Evolutionary conservation across 2,329 filamentous ascomycete species (phyloP), one percentile per base, ranked within the genome.

Genomic region (Cadophora sp.): DNA sequence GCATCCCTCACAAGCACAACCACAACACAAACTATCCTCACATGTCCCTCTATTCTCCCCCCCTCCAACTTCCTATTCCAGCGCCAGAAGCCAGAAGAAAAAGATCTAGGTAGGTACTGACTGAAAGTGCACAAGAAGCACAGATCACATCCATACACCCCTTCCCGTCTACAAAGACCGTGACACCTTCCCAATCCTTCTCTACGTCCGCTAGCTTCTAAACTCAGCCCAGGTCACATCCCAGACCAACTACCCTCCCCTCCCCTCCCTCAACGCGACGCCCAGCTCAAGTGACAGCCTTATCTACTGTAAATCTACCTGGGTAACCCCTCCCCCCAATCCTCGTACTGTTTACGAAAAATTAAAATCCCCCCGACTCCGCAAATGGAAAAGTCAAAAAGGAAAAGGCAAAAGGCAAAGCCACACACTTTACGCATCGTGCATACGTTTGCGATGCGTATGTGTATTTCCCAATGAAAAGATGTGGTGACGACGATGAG

Each of bases 141-240:
- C 18, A 20, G 18, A 48, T 48, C 6, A 20, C 14, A n/a, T 47
- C 43, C n/a, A 14, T 16, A 20, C n/a, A 16, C 9, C 24, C 4
- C 24, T 13, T 58, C 51, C 18, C 18, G 7, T 20, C 51, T 39
- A 13, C 8, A 27, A 24, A 4, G 11, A 58, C 36, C 8, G 53
- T 39, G 13, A 22, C 20, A 58, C 53, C 53, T 58, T 58, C 53
- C 53, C 33, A 43, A 56, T 58, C n/a, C 33, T n/a, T 24, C 16
- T 14, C 30, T 6, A 20, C 43, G n/a, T 58, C 53, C 45, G 45
- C 20, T 4, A 3, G 27, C 9, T 13, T 0, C 45, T 48, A n/a
- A 2, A n/a, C 48, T 51, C 48, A 30, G 48, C 48, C 16, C 27
- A 4, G 27, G n/a, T n/a, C 27, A 3, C 27, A 4, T 4, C 27